Evolutionary conservation across 2,329 filamentous ascomycete species (phyloP).

Genomic region (Fusarium brachygibbosum): DNA sequence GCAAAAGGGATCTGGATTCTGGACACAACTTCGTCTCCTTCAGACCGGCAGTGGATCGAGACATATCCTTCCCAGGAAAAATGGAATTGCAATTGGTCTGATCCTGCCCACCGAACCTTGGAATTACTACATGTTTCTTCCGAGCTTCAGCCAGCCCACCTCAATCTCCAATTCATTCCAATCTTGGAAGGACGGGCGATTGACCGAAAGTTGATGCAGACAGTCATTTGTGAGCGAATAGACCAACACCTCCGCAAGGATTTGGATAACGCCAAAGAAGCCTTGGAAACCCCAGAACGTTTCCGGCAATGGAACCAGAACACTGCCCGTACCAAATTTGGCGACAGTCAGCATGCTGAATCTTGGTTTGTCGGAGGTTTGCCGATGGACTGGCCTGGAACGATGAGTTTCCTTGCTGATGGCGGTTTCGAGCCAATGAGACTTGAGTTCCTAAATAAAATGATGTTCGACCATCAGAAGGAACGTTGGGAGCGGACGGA

Average conservation of each 20-base stretch:
- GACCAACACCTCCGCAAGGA: neutral
- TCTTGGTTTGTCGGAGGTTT: constrained; percentile 11
- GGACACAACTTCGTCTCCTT: neutral
- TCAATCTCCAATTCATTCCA: constrained; percentile 2
- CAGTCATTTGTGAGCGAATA: neutral
- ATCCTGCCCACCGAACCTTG: neutral
- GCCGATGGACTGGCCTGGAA: neutral
- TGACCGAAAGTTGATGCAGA: neutral
- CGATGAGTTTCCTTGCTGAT: constrained; percentile 8
- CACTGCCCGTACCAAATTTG: neutral
- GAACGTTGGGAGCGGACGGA: neutral
- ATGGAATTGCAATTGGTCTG: constrained; percentile 6
- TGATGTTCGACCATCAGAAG: neutral
- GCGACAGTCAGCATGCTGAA: neutral
- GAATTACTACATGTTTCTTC: neutral
- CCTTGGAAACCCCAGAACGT: neutral
- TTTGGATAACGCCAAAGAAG: neutral
- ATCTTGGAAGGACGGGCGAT: neutral
- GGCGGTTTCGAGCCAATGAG: neutral
- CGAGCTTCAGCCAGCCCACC: neutral
- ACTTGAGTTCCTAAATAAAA: neutral
- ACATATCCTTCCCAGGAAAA: neutral
- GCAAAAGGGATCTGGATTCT: constrained; percentile 9
- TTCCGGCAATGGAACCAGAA: constrained; percentile 10
- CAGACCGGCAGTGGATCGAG: neutral